Conservation (phyloP, 2,329 filamentous ascomycete genomes). For the Aureobasidium sp. region DNA sequence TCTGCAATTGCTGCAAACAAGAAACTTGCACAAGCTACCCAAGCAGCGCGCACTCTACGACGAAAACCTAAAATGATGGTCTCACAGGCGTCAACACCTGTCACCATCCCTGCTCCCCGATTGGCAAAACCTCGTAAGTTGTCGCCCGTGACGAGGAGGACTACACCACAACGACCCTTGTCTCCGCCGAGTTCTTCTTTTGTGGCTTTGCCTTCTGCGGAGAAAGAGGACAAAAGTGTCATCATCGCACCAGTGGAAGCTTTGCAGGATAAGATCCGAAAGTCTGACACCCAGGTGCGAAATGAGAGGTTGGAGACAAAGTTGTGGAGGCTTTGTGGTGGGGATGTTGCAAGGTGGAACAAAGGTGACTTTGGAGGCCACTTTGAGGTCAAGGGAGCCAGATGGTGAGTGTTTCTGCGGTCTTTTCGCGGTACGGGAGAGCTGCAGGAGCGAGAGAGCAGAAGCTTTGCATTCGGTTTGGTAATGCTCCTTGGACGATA, state of each 20-base stretch:
- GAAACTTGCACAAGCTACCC: neutral
- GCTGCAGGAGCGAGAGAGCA: no score
- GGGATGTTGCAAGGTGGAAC: slow-evolving; percentile 28
- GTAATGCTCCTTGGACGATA: no score
- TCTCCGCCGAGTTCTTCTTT: neutral
- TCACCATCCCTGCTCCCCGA: neutral
- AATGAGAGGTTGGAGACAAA: slow-evolving; percentile 19
- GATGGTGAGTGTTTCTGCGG: slow-evolving; percentile 20
- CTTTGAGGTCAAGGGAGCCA: slow-evolving; percentile 23
- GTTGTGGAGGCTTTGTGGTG: slow-evolving; percentile 27
- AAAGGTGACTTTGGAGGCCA: slow-evolving; percentile 27
- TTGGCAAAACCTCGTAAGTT: neutral
- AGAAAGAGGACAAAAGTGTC: neutral
- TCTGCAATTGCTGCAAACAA: neutral
- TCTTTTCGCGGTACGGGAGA: no score
- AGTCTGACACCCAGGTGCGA: slow-evolving; percentile 15
- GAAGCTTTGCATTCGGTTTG: no score
- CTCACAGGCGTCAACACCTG: neutral
- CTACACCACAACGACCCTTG: slow-evolving; percentile 5
- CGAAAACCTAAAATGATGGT: neutral
- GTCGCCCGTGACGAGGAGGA: neutral
- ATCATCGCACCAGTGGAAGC: neutral
- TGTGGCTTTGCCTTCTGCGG: neutral
- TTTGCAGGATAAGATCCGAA: slow-evolving; percentile 16
- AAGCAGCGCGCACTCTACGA: neutral